Base-by-base conservation (phyloP, 2,329 filamentous ascomycete species). In the Parafenestella ontariensis region DNA sequence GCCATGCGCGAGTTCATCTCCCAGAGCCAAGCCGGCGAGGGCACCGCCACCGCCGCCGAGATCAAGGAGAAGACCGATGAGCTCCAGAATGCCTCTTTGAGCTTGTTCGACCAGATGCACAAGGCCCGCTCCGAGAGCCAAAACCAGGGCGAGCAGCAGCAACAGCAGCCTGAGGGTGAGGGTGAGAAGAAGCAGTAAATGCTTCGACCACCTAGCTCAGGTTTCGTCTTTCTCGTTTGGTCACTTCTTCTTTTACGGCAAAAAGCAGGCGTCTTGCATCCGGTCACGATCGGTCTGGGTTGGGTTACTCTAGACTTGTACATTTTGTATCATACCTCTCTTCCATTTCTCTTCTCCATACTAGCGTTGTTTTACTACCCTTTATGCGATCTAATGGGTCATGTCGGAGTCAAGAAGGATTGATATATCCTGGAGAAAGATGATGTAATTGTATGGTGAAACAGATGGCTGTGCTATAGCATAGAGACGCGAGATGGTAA, bases 51-150 rank as follows among this genome's bases (percentile, higher is more conserved):
- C 58, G 90, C 93, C 46, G 90, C 91, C 64, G 91, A 98, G 81
- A 89, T 99, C 80, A 98, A 98, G 90, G 87, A 91, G 83, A 97
- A 97, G 91, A 96, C 91, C 72, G 95, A 98, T 67, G 94, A 97
- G 81, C 90, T 99, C 76, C 95, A 98, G 84, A 91, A 90, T 78
- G 91, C 94, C 68, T 94, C 90, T 80, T 84, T 99, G 81, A 96
- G 91, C 82, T 88, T 98, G 74, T 98, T 99, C 79, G 95, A 98
- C 84, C 97, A 98, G 90, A 96, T 99, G 91, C 94, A 99, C 90
- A 96, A 96, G 86, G 92, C 94, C 68, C 89, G 91, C 70, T 78
- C 81, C 68, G 90, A 93, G 82, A 70, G 83, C 68, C 74, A 75
- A 62, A 69, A 67, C 54, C 71, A 74, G 66, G 66, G 76, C 62